Evolutionary conservation across 306 rosid species (phyloP).

Genomic region (Styphnolobium japonicum): DNA sequence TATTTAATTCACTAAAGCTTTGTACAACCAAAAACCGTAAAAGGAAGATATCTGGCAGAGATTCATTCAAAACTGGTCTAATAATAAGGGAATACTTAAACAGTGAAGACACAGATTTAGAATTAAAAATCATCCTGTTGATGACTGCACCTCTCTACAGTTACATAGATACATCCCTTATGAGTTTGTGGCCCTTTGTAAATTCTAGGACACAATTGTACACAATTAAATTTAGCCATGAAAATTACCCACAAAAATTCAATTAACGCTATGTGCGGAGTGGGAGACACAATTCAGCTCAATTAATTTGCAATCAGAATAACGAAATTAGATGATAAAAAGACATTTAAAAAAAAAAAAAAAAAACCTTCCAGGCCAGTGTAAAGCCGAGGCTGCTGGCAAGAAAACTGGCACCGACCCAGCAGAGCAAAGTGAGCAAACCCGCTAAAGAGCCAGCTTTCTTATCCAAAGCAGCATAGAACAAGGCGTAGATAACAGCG

Average conservation of each 20-base stretch:
- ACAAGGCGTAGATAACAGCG: conserved; percentile 47
- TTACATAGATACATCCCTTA: too few relatives aligned
- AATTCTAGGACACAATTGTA: not conserved
- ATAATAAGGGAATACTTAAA: not conserved
- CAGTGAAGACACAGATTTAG: not conserved
- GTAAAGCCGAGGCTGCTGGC: conserved; percentile 53
- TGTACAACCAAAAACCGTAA: not conserved
- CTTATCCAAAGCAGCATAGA: conserved; percentile 56
- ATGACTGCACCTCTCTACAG: too few relatives aligned
- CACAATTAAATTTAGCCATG: not conserved
- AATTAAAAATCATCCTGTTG: not conserved
- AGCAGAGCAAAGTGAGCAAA: conserved; percentile 53
- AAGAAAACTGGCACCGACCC: conserved; percentile 58
- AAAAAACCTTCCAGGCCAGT: conserved; percentile 64
- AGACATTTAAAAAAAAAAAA: not conserved
- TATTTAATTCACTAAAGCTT: not conserved
- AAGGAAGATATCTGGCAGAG: not conserved
- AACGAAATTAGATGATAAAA: not conserved
- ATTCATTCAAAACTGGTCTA: not conserved
- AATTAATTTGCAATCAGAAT: not conserved
- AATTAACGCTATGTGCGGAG: not conserved
- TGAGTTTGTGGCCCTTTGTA: too few relatives aligned
- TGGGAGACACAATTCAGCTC: not conserved
- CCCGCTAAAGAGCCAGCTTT: conserved; percentile 81
- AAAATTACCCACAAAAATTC: not conserved